Conservation (phyloP, 2,329 filamentous ascomycete species). For the Balansia obtecta region DNA sequence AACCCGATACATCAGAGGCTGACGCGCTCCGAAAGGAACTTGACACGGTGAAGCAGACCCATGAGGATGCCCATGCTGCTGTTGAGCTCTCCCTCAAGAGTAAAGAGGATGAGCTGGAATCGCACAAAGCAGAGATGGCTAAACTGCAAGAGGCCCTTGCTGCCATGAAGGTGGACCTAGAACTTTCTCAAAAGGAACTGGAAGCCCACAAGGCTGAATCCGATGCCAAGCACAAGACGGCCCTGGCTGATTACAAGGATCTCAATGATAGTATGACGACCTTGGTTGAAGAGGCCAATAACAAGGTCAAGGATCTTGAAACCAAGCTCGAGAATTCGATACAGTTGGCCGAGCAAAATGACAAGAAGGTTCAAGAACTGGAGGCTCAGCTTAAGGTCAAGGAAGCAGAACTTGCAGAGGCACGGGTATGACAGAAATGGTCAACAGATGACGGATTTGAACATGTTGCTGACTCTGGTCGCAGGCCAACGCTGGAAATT, state of each 20-base stretch:
- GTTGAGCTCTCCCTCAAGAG: conserved; percentile 21
- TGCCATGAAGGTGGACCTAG: conserved; percentile 28
- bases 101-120: conserved; percentile 24
- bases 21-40: conserved; percentile 41
- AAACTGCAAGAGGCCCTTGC: conserved; percentile 22
- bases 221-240: conserved; percentile 40
- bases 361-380: conserved; percentile 35
- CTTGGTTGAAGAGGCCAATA: conserved; percentile 46
- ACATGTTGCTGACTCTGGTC: neutral
- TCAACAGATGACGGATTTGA: too few species aligned
- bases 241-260: conserved; percentile 47
- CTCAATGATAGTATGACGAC: conserved; percentile 50
- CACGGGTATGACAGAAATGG: conserved; percentile 29
- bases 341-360: conserved; percentile 33
- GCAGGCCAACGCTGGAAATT: conserved; percentile 33
- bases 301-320: conserved; percentile 38
- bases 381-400: conserved; percentile 48
- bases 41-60: conserved; percentile 31
- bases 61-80: conserved; percentile 29
- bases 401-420: conserved; percentile 51
- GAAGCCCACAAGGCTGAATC: conserved; percentile 38
- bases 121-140: conserved; percentile 20
- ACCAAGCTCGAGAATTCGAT: conserved; percentile 34
- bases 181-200: conserved; percentile 38
- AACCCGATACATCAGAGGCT: conserved; percentile 40